Evolutionary conservation across 129 eudicot species (phyloP), one percentile per base, ranked within the genome.

Genomic region (Tanacetum coccineum): DNA sequence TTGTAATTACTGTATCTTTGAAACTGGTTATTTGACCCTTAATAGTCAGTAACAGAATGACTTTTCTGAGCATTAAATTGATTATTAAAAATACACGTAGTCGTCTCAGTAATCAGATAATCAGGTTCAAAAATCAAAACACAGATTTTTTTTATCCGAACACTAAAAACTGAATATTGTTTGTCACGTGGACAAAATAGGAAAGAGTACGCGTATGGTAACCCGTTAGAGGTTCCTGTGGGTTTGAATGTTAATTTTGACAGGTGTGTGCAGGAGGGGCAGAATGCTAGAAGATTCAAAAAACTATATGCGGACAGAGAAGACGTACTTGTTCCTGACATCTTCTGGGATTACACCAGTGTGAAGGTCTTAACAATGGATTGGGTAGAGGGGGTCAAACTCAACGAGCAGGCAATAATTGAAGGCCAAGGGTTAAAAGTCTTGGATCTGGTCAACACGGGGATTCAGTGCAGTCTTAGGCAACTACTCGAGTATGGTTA

Each of bases 221-320:
- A 30, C 67, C 45, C 28, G 50, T 69, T 62, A 45, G 11, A 68
- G 59, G 58, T 64, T 65, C 65, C 71, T 58, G 60, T 81, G 79
- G 85, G 81, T 78, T 82, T 87, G 89, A 86, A 87, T 81, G 79
- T 81, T 85, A 87, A 87, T 79, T 83, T 87, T 81, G 63, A 80
- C 89, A 85, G 91, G 91, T 73, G 61, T 84, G 74, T 88, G 91
- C 96, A 93, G 98, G 98, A 93, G 72, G 98, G 98, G 28, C 87
- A 86, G 77, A 93, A 93, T 54, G 98, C 98, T 20, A 86, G 89
- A 82, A 88, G 98, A 81, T 92, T 92, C 59, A 92, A 81, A 69
- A 92, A 92, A 66, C 71, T 92, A 72, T 92, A 92, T 65, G 96
- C 98, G 28, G 98, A 92, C 81, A 92, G 84, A 81, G 85, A 69